A percentile compares a stretch with the other conserved stretches of the same genome.
These are phyloP conservation scores for Globisporangium spinosum DNA, from an alignment of 352 stramenopile species.

Conservation along the genomic window DNA sequence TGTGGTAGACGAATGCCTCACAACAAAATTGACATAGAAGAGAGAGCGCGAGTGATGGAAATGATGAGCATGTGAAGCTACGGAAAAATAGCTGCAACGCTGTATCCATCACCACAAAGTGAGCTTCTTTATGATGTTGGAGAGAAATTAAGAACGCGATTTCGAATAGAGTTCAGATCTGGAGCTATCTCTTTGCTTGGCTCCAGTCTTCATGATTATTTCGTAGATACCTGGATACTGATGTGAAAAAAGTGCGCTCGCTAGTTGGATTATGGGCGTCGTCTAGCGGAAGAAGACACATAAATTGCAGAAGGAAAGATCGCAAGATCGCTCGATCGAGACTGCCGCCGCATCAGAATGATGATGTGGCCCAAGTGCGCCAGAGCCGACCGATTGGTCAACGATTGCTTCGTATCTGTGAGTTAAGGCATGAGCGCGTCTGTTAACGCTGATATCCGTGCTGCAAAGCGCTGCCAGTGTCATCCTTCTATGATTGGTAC, in stretches of 20 bases:
- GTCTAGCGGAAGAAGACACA: too few relatives aligned
- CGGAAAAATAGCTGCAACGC: background rate
- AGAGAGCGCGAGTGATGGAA: background rate
- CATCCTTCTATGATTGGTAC: background rate
- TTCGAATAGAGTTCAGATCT: background rate
- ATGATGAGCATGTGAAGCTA: background rate
- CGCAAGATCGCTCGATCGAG: too few relatives aligned
- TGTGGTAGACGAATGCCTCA: background rate
- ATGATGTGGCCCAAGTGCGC: too few relatives aligned
- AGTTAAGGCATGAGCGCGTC: background rate
- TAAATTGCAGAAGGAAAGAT: too few relatives aligned
- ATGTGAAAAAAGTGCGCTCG: background rate
- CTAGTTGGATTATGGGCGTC: too few relatives aligned
- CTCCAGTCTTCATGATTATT: background rate
- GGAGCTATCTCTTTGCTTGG: background rate
- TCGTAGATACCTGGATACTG: background rate
- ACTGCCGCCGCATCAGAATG: too few relatives aligned
- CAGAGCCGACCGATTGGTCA: background rate
- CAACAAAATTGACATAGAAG: background rate
- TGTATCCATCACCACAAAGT: background rate
- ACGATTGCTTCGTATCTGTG: too few relatives aligned
- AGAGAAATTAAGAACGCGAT: background rate
- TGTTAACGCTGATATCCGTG: too few relatives aligned
- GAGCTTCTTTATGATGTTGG: background rate
- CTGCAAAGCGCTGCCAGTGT: background rate